phyloP scores from a whole-genome alignment of 225 moss, liverwort and hornwort genomes.

The Rhytidiadelphus loreus region DNA sequence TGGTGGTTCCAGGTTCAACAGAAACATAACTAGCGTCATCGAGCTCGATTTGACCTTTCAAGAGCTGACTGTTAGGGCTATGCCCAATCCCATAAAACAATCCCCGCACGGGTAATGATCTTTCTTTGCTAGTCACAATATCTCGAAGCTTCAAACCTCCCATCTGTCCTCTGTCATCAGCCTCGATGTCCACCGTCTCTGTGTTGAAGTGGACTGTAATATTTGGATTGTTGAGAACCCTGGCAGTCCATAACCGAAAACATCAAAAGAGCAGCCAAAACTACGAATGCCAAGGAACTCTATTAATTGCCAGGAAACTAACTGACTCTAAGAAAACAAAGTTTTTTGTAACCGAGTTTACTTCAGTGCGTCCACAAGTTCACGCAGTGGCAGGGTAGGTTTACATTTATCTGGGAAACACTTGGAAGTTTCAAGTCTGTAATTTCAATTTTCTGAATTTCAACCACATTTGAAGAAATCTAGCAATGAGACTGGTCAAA shows the following conservation, averaged over 20 bases:
- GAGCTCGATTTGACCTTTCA: conserved; percentile 83
- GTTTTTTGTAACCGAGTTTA: not conserved
- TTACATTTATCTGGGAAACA: not conserved
- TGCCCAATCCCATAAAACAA: conserved; percentile 98
- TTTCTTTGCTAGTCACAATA: conserved; percentile 25
- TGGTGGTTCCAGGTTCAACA: conserved; percentile 67
- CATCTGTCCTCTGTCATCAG: conserved; percentile 80
- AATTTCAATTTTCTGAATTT: not conserved
- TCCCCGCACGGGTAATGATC: conserved; percentile 55
- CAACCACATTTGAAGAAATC: not conserved
- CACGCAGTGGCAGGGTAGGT: not conserved
- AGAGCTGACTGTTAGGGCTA: conserved; percentile 68
- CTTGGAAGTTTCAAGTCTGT: not conserved
- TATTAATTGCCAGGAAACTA: not conserved
- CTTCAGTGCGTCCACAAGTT: not conserved
- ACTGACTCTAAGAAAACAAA: not conserved
- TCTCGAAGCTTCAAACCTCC: conserved; percentile 56
- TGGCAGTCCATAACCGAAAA: conserved; percentile 12
- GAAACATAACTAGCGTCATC: conserved; percentile 86
- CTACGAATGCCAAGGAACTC: not conserved
- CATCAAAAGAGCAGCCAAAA: not conserved
- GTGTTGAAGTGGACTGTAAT: conserved; percentile 92
- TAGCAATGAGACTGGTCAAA: not conserved
- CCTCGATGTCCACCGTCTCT: conserved; percentile 66
- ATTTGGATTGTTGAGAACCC: conserved; percentile 85